Evolutionary conservation across 768 basidiomycete genomes (phyloP).

Genomic region (Collybiopsis luxurians): DNA sequence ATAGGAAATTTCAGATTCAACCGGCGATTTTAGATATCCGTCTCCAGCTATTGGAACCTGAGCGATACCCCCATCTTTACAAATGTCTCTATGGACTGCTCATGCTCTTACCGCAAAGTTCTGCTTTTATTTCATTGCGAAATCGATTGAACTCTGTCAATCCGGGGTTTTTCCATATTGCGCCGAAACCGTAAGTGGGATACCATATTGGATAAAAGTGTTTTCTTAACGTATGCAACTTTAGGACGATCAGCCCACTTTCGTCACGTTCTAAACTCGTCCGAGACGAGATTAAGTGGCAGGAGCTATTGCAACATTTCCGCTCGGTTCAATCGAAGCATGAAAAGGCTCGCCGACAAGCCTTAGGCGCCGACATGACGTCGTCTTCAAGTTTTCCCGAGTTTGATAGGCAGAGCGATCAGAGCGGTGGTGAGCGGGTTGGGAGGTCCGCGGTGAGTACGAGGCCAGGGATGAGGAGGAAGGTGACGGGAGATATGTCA

Average conservation of each 20-base stretch:
- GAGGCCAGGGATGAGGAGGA: slow-evolving; percentile 55
- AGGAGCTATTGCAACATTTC: slow-evolving; percentile 91
- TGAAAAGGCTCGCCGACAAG: slow-evolving; percentile 84
- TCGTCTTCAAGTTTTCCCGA: slow-evolving; percentile 49
- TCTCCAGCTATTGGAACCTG: slow-evolving; percentile 93
- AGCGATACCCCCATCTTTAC: slow-evolving; percentile 93
- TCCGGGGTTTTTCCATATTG: slow-evolving; percentile 90
- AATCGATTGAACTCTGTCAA: slow-evolving; percentile 95
- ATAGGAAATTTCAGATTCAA: no score
- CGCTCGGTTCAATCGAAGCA: slow-evolving; percentile 85
- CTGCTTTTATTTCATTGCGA: slow-evolving; percentile 90
- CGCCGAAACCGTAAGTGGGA: slow-evolving; percentile 63
- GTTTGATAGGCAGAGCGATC: slow-evolving; percentile 36
- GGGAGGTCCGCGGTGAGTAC: slow-evolving; percentile 13
- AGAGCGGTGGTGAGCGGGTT: slow-evolving; percentile 19
- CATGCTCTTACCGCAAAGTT: slow-evolving; percentile 96
- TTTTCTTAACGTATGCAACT: neutral
- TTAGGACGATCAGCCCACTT: slow-evolving; percentile 29
- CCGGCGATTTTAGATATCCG: slow-evolving; percentile 78
- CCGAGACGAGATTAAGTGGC: slow-evolving; percentile 96
- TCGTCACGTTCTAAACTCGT: slow-evolving; percentile 72
- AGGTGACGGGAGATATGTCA: slow-evolving; percentile 52
- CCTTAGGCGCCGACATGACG: slow-evolving; percentile 60
- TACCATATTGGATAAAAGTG: neutral
- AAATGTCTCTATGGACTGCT: slow-evolving; percentile 96